phyloP scores from a whole-genome alignment of 805 yeast genomes.

The Lipomyces starkeyi region DNA sequence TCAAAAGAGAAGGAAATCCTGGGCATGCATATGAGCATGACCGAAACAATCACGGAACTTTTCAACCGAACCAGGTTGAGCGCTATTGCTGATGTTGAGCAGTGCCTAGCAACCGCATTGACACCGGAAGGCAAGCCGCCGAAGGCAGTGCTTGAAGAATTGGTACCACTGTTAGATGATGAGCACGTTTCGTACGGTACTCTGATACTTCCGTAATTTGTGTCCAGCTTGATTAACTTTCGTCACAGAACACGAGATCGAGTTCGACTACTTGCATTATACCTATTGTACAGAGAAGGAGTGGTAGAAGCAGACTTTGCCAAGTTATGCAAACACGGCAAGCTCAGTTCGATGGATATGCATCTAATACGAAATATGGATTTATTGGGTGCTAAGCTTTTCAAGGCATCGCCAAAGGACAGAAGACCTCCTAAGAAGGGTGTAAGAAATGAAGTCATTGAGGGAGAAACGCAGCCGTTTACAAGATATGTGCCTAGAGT shows the following conservation, averaged over 20 bases:
- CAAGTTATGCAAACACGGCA: slow-evolving; percentile 66
- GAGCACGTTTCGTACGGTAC: slow-evolving; percentile 48
- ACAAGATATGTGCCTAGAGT: slow-evolving; percentile 75
- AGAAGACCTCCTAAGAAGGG: slow-evolving; percentile 50
- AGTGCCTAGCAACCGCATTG: slow-evolving; percentile 74
- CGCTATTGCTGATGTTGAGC: slow-evolving; percentile 84
- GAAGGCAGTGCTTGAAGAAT: slow-evolving; percentile 63
- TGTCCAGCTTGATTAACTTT: neutral
- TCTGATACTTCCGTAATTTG: neutral
- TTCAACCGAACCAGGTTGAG: slow-evolving; percentile 50
- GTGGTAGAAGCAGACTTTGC: slow-evolving; percentile 72
- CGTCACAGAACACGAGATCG: slow-evolving; percentile 58
- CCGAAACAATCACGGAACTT: slow-evolving; percentile 24
- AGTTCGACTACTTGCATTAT: slow-evolving; percentile 72
- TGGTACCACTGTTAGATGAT: slow-evolving; percentile 59
- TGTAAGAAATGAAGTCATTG: slow-evolving; percentile 29
- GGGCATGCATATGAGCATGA: slow-evolving; percentile 31
- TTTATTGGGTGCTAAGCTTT: slow-evolving; percentile 62
- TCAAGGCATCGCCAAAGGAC: slow-evolving; percentile 51
- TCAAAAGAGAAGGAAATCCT: slow-evolving; percentile 53
- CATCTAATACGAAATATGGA: slow-evolving; percentile 64
- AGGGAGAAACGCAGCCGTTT: slow-evolving; percentile 43
- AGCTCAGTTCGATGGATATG: slow-evolving; percentile 52
- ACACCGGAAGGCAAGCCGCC: slow-evolving; percentile 68
- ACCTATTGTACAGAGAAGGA: slow-evolving; percentile 83